Evolutionary conservation across 768 basidiomycete species (phyloP), one percentile per base, ranked within the genome.

Genomic region (Candolleomyces eurysporus): DNA sequence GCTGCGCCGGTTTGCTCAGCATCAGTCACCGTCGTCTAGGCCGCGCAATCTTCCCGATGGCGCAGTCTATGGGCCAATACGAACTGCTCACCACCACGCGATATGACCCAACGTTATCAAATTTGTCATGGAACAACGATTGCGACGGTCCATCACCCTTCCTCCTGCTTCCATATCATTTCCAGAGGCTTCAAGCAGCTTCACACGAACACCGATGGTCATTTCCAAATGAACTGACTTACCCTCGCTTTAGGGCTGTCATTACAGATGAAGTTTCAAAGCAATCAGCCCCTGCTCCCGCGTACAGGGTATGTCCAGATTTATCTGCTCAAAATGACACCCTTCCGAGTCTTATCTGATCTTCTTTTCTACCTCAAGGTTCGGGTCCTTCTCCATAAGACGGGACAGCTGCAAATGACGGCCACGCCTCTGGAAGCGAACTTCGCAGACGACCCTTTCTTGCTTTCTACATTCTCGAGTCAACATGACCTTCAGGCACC

Each of bases 101-200:
- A 60, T 89, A 80, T 66, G 91, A 92, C 68, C 75, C 74, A 0
- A 72, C 67, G 32, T 75, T 91, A 8, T 66, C 73, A 10, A 59
- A 68, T 1, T 69, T 79, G 10, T 32, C 62, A 13, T 91, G 88
- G 89, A 92, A 91, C 63, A 79, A 81, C 39, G 79, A 80, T 36
- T 21, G 30, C 39, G 63, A 75, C 17, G 80, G 79, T 0, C 83
- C 84, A 1, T 86, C 83, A 0, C 78, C 83, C 0, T 89, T 85
- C 64, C 73, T 92, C n/a, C 72, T 92, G 0, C 80, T 91, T 11
- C 72, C 68, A 0, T 80, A 82, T 66, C 90, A 92, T 63, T 69
- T 79, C 57, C 82, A 88, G 42, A 85, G 91, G 51, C 79, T 94
- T 0, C 52, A 69, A 11, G 71, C 77, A 17, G 86, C 87, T 7